These are phyloP conservation scores for Cyclotella atomus DNA, from an alignment of 108 stramenopile genomes.

Conservation along the genomic window DNA sequence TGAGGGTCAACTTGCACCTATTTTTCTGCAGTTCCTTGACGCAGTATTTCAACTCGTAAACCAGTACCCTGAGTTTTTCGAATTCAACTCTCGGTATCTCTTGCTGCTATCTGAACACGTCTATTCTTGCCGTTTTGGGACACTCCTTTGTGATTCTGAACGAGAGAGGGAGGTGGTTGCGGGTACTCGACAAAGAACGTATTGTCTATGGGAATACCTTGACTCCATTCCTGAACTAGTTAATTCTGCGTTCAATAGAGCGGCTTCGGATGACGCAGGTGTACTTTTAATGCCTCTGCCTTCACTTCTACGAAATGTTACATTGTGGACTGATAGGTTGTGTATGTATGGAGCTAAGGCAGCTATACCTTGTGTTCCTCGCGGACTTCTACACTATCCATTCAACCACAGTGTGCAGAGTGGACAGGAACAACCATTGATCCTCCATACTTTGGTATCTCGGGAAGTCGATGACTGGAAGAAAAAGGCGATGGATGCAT, in stretches of 20 bases:
- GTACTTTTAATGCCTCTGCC: slow-evolving; percentile 84
- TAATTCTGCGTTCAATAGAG: slow-evolving; percentile 47
- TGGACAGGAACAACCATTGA: slow-evolving; percentile 14
- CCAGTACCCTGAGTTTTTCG: slow-evolving; percentile 88
- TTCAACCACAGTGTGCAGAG: slow-evolving; percentile 1
- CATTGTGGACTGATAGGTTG: slow-evolving; percentile 80
- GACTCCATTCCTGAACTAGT: slow-evolving; percentile 56
- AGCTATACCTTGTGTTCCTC: slow-evolving; percentile 53
- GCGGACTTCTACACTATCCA: slow-evolving; percentile 19
- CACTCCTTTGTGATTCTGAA: slow-evolving; percentile 92
- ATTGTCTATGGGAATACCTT: slow-evolving; percentile 86
- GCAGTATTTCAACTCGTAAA: slow-evolving; percentile 92
- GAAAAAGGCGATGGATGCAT: slow-evolving; percentile 30
- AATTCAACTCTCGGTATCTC: slow-evolving; percentile 85
- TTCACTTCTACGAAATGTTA: slow-evolving; percentile 75
- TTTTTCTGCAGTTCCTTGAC: slow-evolving; percentile 98
- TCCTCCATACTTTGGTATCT: slow-evolving; percentile 40
- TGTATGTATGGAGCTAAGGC: slow-evolving; percentile 74
- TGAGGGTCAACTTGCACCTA: slow-evolving; percentile 92
- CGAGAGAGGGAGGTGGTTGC: slow-evolving; percentile 82
- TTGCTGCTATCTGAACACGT: slow-evolving; percentile 82
- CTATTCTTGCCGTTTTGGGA: slow-evolving; percentile 94
- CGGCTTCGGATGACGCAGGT: slow-evolving; percentile 37
- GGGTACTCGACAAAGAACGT: slow-evolving; percentile 81
- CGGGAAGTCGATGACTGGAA: slow-evolving; percentile 45